These are phyloP conservation scores for Wallacemonas sp. DNA, from an alignment of 208 protist genomes.

Conservation along the genomic window DNA sequence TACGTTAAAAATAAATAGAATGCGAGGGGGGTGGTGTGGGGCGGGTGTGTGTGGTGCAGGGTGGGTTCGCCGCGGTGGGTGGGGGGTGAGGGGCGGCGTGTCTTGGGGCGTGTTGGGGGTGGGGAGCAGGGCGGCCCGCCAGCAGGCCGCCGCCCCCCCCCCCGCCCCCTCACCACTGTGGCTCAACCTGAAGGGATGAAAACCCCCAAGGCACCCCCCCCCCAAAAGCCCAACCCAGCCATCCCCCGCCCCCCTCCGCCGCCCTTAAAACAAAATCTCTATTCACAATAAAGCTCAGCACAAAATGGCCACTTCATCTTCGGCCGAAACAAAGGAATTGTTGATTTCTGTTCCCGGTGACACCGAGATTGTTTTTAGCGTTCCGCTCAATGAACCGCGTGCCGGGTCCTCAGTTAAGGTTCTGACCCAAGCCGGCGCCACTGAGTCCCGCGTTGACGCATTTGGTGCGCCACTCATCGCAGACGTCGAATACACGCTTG, in stretches of 20 bases:
- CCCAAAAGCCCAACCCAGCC: background rate
- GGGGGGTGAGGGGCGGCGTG: too few species aligned
- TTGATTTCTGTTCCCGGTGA: slow-evolving; percentile 28
- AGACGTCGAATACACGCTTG: slow-evolving; percentile 69
- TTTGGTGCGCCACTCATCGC: slow-evolving; percentile 61
- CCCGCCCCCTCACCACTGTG: too few species aligned
- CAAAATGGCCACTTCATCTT: background rate
- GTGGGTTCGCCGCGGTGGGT: too few species aligned
- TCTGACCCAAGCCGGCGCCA: slow-evolving; percentile 27
- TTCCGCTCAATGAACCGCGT: slow-evolving; percentile 48
- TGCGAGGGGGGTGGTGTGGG: too few species aligned
- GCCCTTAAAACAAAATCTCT: background rate
- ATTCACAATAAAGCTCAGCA: background rate
- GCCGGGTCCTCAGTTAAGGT: slow-evolving; percentile 58
- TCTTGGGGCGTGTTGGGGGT: too few species aligned
- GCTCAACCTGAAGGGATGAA: too few species aligned
- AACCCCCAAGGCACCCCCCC: too few species aligned
- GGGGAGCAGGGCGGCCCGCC: too few species aligned
- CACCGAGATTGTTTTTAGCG: slow-evolving; percentile 58
- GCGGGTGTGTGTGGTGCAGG: too few species aligned
- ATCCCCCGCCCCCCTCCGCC: background rate
- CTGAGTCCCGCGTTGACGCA: slow-evolving; percentile 68
- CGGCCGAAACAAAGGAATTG: slow-evolving; percentile 2
- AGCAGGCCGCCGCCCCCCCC: too few species aligned
- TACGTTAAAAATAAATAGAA: too few species aligned